phyloP scores from a whole-genome alignment of 805 yeast species.

The Ogataea nakhonphanomensis region DNA sequence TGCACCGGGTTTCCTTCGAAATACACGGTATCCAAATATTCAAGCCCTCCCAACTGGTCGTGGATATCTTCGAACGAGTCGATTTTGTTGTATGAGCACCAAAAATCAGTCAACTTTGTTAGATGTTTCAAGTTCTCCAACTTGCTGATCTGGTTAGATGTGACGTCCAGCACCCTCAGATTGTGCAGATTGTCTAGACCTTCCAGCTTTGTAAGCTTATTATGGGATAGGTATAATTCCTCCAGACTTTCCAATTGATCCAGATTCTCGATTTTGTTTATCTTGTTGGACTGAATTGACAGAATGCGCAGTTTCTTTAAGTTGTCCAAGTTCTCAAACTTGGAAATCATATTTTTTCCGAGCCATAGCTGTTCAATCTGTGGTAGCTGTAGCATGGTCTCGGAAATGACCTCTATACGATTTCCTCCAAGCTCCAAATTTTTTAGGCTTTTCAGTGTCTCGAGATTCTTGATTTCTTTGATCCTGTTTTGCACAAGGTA shows the following conservation, averaged over 20 bases:
- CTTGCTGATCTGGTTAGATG: constrained; percentile 64
- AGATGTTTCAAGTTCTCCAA: constrained; percentile 67
- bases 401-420: constrained; percentile 53
- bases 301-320: constrained; percentile 66
- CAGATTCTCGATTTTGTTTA: constrained; percentile 77
- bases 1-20: constrained; percentile 94
- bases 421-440: constrained; percentile 93
- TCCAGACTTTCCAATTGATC: constrained; percentile 69
- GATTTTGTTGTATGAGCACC: constrained; percentile 83
- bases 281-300: constrained; percentile 83
- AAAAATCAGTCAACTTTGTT: constrained; percentile 75
- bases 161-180: constrained; percentile 72
- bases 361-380: constrained; percentile 81
- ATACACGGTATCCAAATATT: constrained; percentile 79
- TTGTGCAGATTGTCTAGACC: constrained; percentile 69
- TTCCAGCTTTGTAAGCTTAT: constrained; percentile 70
- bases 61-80: constrained; percentile 67
- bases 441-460: constrained; percentile 50
- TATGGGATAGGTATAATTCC: constrained; percentile 86
- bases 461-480: constrained; percentile 63
- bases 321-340: constrained; percentile 57
- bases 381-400: constrained; percentile 51
- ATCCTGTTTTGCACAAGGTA: constrained; percentile 90
- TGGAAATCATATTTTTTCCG: constrained; percentile 77
- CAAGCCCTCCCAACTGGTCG: constrained; percentile 57